phyloP scores from a whole-genome alignment of 345 rosid genomes.

The Brassica juncea region DNA sequence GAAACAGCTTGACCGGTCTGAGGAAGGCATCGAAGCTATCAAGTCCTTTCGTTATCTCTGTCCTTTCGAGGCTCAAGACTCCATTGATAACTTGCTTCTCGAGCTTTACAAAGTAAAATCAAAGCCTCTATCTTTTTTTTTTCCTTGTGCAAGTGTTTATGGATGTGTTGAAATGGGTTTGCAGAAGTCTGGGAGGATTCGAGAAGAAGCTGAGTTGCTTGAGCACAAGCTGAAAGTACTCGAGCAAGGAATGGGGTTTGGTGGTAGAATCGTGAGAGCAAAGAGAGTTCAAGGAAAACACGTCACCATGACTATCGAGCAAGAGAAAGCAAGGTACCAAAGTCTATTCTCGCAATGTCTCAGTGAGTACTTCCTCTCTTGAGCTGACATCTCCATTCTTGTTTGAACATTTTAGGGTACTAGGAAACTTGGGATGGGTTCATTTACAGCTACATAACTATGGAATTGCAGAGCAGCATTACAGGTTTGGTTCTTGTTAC shows the following conservation, averaged over 20 bases:
- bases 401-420: background rate
- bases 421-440: conserved; percentile 69
- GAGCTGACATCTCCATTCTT: background rate
- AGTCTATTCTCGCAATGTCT: background rate
- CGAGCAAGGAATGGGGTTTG: conserved; percentile 57
- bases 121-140: background rate
- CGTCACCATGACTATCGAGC: conserved; percentile 61
- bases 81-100: conserved; percentile 69
- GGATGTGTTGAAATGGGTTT: conserved; percentile 8
- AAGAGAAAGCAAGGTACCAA: conserved; percentile 45
- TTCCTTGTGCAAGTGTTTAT: background rate
- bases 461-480: conserved; percentile 72
- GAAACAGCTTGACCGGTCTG: conserved; percentile 67
- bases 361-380: background rate
- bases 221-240: conserved; percentile 59
- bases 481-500: conserved; percentile 34
- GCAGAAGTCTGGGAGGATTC: conserved; percentile 80
- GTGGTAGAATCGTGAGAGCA: conserved; percentile 55
- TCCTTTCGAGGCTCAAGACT: conserved; percentile 65
- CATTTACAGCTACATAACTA: conserved; percentile 59
- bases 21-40: conserved; percentile 79
- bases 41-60: conserved; percentile 79
- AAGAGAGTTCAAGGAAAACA: conserved; percentile 79
- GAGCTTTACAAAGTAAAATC: conserved; percentile 68
- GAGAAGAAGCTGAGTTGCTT: conserved; percentile 79